These are phyloP conservation scores for Panicum miliaceum DNA, from an alignment of 176 grass and related monocot genomes.

Conservation along the genomic window DNA sequence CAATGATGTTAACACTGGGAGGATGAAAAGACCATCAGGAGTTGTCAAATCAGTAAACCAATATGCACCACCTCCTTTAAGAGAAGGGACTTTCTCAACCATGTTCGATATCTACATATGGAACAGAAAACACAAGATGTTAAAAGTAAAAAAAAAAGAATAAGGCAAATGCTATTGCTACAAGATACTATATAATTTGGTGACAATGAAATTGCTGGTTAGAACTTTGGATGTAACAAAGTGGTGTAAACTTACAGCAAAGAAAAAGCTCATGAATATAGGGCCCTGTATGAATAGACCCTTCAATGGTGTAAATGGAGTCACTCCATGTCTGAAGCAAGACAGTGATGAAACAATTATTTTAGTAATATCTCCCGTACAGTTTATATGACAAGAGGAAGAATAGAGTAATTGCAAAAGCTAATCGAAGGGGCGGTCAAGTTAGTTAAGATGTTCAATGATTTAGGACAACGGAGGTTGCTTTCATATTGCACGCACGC, in stretches of 20 bases:
- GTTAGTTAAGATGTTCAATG: not conserved
- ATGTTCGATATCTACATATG: constrained; percentile 86
- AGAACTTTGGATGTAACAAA: constrained; percentile 21
- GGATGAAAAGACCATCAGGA: constrained; percentile 66
- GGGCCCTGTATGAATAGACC: constrained; percentile 81
- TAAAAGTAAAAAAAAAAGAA: constrained; percentile 13
- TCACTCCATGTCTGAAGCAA: constrained; percentile 62
- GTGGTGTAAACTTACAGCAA: constrained; percentile 73
- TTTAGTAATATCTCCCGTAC: not conserved
- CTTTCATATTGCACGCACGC: not conserved
- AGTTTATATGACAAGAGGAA: not conserved
- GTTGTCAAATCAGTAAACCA: constrained; percentile 99
- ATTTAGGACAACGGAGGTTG: not conserved
- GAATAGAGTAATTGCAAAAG: not conserved
- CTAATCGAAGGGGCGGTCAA: not conserved
- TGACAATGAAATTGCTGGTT: not conserved
- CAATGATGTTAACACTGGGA: constrained; percentile 76
- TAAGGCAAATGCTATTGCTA: constrained; percentile 24
- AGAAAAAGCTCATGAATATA: constrained; percentile 92
- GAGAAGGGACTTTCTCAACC: constrained; percentile 93
- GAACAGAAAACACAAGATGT: constrained; percentile 20
- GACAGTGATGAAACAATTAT: constrained; percentile 31
- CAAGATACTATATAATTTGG: not conserved
- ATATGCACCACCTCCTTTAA: constrained; percentile 87
- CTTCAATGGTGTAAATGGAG: constrained; percentile 81